Base-by-base conservation (phyloP, 2,329 filamentous ascomycete species). In the Neofusicoccum umdonicola region DNA sequence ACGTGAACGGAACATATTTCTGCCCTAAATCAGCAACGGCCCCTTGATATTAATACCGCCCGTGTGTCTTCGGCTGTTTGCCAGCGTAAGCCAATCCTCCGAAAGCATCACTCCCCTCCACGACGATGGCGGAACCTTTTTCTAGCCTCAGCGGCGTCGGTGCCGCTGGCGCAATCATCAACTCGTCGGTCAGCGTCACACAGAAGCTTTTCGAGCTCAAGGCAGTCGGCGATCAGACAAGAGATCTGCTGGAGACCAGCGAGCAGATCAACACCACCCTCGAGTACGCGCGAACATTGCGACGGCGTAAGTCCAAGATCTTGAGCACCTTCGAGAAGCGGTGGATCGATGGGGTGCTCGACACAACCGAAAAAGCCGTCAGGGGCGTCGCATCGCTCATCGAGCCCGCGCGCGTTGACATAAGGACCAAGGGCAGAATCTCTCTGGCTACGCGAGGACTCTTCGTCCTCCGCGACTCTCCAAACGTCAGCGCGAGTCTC, bases 201-300 rank as follows among this genome's bases (percentile, higher is more conserved):
- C 61, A 66, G 60, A 66, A 64, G 19, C 47, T 67, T 17, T 62
- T 63, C 52, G 66, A 69, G 48, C 57, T 69, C 17, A n/a, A 54
- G 13, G 67, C 66, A 3, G 64, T 69, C 12, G 66, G 65, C 15
- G 45, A 68, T 35, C 63, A 68, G 31, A 61, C 66, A 7, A 48
- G 45, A 31, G 63, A 63, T 54, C 35, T 69, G 44, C 60, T 68
- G 12, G 52, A 66, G 35, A 68, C 64, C 9, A 65, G 64, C 37
- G 41, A 63, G 13, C 64, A 64, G 35, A 56, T 69, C 45, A 65
- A 54, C 15, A 48, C 41, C 9, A 51, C 66, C 39, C 66, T 69
- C 17, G 58, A 63, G 11, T 47, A 63, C 17, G 65, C 62, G 13
- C 64, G 62, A 22, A 60, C 5, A 6, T 58, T 68, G 3, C 63